Percentiles rank a stretch among this genome's conserved stretches.
Evolutionary conservation across 2,329 filamentous ascomycete species (phyloP).

Genomic region (Verticillium isaacii): DNA sequence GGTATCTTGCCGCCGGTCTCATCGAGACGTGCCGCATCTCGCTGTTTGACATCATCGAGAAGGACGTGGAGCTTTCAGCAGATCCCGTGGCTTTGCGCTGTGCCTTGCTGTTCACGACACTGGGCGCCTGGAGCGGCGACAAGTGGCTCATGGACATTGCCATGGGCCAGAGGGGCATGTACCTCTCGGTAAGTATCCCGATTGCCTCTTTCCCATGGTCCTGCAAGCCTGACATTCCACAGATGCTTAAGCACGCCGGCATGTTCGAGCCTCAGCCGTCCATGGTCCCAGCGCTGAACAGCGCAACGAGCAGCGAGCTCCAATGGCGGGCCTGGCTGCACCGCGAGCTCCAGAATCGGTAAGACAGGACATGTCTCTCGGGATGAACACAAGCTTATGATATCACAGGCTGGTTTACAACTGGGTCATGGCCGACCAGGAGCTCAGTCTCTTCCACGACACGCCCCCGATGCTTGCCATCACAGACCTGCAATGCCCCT

Average conservation of each 20-base stretch:
- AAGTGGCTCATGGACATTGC: slow-evolving; percentile 76
- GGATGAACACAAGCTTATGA: slow-evolving; percentile 16
- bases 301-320: slow-evolving; percentile 38
- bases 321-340: slow-evolving; percentile 62
- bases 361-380: slow-evolving; percentile 20
- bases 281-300: slow-evolving; percentile 37
- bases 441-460: slow-evolving; percentile 63
- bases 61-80: slow-evolving; percentile 62
- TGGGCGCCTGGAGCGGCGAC: slow-evolving; percentile 69
- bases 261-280: slow-evolving; percentile 52
- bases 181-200: slow-evolving; percentile 50
- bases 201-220: neutral
- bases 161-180: slow-evolving; percentile 71
- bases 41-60: slow-evolving; percentile 67
- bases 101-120: slow-evolving; percentile 61
- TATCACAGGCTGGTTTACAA: slow-evolving; percentile 61
- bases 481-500: slow-evolving; percentile 59
- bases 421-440: slow-evolving; percentile 71
- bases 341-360: slow-evolving; percentile 59
- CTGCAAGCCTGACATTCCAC: slow-evolving; percentile 4
- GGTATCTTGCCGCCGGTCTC: slow-evolving; percentile 60
- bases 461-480: slow-evolving; percentile 58
- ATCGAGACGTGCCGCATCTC: slow-evolving; percentile 69
- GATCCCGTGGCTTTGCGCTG: slow-evolving; percentile 61
- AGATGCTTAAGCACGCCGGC: slow-evolving; percentile 67